Evolutionary conservation across 768 basidiomycete genomes (phyloP), one percentile per base, ranked within the genome.

Genomic region (Agrocybe praecox): DNA sequence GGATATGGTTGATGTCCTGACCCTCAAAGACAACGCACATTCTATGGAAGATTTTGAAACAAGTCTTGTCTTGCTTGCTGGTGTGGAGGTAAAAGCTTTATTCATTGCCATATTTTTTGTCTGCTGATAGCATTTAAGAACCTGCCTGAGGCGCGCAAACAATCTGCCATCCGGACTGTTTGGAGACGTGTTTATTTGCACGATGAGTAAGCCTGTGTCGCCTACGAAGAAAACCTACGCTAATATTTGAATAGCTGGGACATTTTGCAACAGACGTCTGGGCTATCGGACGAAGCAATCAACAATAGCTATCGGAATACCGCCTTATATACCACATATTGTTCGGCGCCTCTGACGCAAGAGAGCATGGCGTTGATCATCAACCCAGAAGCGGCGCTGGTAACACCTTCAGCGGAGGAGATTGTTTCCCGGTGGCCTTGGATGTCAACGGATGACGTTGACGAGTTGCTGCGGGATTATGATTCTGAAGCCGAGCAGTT

Each of bases 101-200:
- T 29, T 66, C 23, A 32, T 36, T 19, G 40, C 43, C n/a, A 17
- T 45, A 18, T 9, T 19, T 29, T n/a, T 26, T 17, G 2, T 40
- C 22, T 2, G 29, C 14, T 22, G 7, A 21, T 6, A n/a, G n/a
- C n/a, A n/a, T 46, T 49, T 43, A 42, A 93, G 89, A 80, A 82
- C 51, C 65, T 92, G 2, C 94, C 94, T 0, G 84, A 87, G 56
- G 82, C 83, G 29, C 80, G 95, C 47, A 81, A 80, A 67, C 65
- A 80, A 42, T 84, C 89, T 22, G 87, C 92, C 4, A 82, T 91
- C 65, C 79, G 86, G 46, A 86, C 84, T 29, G 80, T 92, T 15
- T 98, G 96, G 96, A 82, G 96, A 33, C 80, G 96, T 26, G 82
- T 96, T 46, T 96, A 91, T 67, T 80, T 90, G 50, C 88, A 92